Percentiles rank a stretch among this genome's conserved stretches.
Evolutionary conservation across 257 asterid genomes (phyloP).

Genomic region (Plantago elongata): DNA sequence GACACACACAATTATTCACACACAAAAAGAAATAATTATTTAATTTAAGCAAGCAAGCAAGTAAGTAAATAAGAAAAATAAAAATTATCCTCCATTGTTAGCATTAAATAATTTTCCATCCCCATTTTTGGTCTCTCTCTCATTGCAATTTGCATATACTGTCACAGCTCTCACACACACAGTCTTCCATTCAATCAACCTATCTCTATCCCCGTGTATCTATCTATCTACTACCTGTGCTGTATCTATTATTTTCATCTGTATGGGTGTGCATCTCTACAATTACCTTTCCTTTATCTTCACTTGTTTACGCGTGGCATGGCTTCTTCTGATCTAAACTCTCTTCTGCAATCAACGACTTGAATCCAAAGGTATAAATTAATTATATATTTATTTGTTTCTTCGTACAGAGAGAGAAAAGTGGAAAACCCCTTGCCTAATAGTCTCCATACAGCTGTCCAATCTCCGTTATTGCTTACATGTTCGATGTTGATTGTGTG

Average conservation of each 20-base stretch:
- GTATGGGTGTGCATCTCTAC: neutral
- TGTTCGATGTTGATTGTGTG: conserved; percentile 15
- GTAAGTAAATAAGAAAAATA: neutral
- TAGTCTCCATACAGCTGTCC: conserved; percentile 22
- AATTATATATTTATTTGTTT: neutral
- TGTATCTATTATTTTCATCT: conserved; percentile 2
- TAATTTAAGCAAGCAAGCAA: neutral
- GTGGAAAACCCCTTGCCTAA: conserved; percentile 18
- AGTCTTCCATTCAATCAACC: too few relatives aligned
- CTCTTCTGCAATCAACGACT: conserved; percentile 24
- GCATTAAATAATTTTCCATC: conserved; percentile 15
- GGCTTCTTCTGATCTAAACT: conserved; percentile 42
- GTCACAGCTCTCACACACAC: too few relatives aligned
- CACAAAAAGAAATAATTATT: conserved; percentile 1
- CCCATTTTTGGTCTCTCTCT: conserved; percentile 25
- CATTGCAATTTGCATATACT: too few relatives aligned
- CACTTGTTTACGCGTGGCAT: neutral
- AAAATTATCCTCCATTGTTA: conserved; percentile 1
- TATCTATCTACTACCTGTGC: too few relatives aligned
- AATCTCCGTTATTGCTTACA: conserved; percentile 13
- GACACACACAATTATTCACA: too few relatives aligned
- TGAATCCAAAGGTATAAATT: neutral
- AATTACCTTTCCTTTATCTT: conserved; percentile 34
- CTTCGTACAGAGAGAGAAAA: conserved; percentile 16
- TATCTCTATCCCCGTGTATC: conserved; percentile 20